phyloP scores from a whole-genome alignment of 2,329 filamentous ascomycete genomes.

The Rutstroemia sp. region DNA sequence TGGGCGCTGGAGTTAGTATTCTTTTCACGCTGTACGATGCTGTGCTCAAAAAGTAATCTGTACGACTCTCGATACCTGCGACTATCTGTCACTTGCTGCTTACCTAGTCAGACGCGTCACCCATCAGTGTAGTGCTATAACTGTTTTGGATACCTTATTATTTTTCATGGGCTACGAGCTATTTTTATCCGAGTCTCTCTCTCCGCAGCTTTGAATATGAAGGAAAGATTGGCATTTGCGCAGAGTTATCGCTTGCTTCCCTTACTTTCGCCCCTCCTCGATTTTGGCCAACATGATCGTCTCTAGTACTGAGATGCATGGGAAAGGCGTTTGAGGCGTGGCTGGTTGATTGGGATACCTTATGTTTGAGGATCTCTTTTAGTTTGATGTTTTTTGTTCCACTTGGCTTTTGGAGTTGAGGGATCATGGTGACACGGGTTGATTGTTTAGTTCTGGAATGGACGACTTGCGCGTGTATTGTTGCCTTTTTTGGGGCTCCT shows the following conservation, averaged over 20 bases:
- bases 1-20: slow-evolving; percentile 60
- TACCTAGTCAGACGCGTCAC: not conserved
- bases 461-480: too few relatives aligned
- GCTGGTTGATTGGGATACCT: not conserved
- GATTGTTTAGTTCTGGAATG: too few relatives aligned
- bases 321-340: slow-evolving; percentile 8
- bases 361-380: not conserved
- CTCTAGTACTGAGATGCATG: slow-evolving; percentile 8
- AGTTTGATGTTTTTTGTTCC: too few relatives aligned
- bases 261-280: slow-evolving; percentile 5
- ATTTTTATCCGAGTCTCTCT: not conserved
- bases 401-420: too few relatives aligned
- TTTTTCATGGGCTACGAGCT: not conserved
- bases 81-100: not conserved
- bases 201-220: not conserved
- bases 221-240: not conserved
- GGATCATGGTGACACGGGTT: too few relatives aligned
- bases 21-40: slow-evolving; percentile 71
- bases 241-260: slow-evolving; percentile 1
- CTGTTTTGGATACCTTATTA: not conserved
- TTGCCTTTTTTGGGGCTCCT: too few relatives aligned
- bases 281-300: slow-evolving; percentile 8
- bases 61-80: not conserved
- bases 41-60: slow-evolving; percentile 55
- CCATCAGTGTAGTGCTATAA: not conserved